Evolutionary conservation across 202 grass and related monocot genomes (phyloP), one percentile per base, ranked within the genome.

Genomic region (Setaria viridis): DNA sequence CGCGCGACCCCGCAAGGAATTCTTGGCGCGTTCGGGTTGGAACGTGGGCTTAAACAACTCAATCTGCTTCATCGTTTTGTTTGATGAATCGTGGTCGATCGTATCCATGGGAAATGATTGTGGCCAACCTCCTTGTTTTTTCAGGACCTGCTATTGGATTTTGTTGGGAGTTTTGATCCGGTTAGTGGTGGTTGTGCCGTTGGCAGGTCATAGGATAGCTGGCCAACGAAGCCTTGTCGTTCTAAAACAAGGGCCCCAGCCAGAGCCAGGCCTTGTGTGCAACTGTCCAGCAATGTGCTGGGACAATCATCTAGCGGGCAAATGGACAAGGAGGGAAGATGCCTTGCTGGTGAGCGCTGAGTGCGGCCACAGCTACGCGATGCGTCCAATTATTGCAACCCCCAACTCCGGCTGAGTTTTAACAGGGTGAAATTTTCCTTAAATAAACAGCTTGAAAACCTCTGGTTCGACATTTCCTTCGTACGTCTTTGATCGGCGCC

Each of bases 311-410:
- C 48, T 58, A 86, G 39, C 69, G 10, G 45, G 74, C 72, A 87
- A 90, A 80, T 75, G 62, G 60, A 87, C 74, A 90, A 74, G 79
- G 73, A 60, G 39, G 39, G 48, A 68, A 63, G 76, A 64, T 84
- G 89, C 88, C 34, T 53, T 55, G 88, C 80, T 91, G 80, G 74
- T 21, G 60, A 76, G 50, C 67, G 76, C 49, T 32, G 75, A 80
- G 45, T 86, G 54, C 62, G 32, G 53, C 50, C 84, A 83, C 80
- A 81, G 64, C 87, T 63, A 15, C 45, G 86, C 19, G 20, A 62
- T 81, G 64, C 67, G 37, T 82, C 56, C 79, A 79, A 73, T 83
- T 60, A 67, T 60, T 78, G 57, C 47, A 7, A 78, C 11, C 33
- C 47, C 49, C 14, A 33, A 10, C 25, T 34, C 47, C 29, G 29